Base-by-base conservation (phyloP, 495 filamentous ascomycete genomes). In the Aspergillus saccharolyticus region DNA sequence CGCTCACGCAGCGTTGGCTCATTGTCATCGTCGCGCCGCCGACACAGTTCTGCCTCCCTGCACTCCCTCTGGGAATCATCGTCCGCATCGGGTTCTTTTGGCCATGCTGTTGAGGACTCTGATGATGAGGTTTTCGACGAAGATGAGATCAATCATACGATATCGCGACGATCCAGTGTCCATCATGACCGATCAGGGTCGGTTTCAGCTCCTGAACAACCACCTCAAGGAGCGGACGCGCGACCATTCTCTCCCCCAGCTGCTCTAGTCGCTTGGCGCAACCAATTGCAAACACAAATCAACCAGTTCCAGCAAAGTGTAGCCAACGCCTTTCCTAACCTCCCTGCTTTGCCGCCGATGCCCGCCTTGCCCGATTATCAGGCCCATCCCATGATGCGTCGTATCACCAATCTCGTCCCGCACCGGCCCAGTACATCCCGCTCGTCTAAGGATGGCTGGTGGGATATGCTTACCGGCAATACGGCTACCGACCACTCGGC, bases 271-370 rank as follows among this genome's bases (percentile, higher is more conserved):
- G 88, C 87, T 21, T 85, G 89, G 79, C 83, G 86, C 56, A 88
- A 93, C 52, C 86, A 90, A 52, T 72, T 96, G 17, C 81, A 85
- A 44, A 79, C 82, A 3, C 91, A 94, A 63, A 82, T 94, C 62
- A 87, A 93, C 52, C 85, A 91, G 42, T 78, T 91, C 59, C 90
- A 93, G 61, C 85, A 91, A 60, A 83, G 78, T 16, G 82, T 89
- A 53, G 76, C 85, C 21, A 76, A 85, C 61, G 86, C 83, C 21
- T 81, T 89, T 68, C 86, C 87, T 17, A 86, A 86, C 52, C 76
- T 91, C 39, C 86, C 84, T 43, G 76, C 77, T 42, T 67, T 77
- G 55, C 82, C 74, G 52, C 81, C 73, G 17, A 82, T 89, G 68
- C 85, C 85, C 0, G 72, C 79, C 55, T 63, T 91, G 55, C 83